These are phyloP conservation scores for Persicaria maculosa DNA, from an alignment of 148 eudicot genomes.

Conservation along the genomic window DNA sequence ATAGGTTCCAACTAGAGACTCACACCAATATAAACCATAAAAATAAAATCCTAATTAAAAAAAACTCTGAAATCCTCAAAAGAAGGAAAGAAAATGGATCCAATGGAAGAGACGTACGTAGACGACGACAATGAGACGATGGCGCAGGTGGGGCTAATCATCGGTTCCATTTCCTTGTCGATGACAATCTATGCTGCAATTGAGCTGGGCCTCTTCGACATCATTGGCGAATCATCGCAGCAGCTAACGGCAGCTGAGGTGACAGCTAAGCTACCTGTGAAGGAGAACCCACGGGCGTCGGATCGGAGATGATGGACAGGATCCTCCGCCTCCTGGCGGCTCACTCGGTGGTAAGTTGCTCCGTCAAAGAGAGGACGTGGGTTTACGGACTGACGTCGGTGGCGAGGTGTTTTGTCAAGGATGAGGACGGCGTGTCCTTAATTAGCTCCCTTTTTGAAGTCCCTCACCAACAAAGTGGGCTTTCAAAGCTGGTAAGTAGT, in stretches of 20 bases:
- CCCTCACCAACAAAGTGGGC: too few relatives aligned
- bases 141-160: constrained; percentile 7
- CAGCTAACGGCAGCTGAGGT: constrained; percentile 22
- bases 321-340: constrained; percentile 31
- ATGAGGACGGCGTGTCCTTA: too few relatives aligned
- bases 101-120: too few relatives aligned
- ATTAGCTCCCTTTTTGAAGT: too few relatives aligned
- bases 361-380: background rate
- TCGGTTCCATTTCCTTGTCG: constrained; percentile 10
- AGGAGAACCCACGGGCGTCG: constrained; percentile 23
- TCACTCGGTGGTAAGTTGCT: constrained; percentile 22
- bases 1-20: too few relatives aligned
- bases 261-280: constrained; percentile 10
- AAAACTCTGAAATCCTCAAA: too few relatives aligned
- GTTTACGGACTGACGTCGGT: too few relatives aligned
- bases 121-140: constrained; percentile 10
- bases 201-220: constrained; percentile 25
- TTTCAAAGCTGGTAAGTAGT: too few relatives aligned
- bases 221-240: constrained; percentile 23
- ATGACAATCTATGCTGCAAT: constrained; percentile 23
- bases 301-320: constrained; percentile 32
- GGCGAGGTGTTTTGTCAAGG: too few relatives aligned
- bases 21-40: too few relatives aligned
- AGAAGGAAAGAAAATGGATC: too few relatives aligned
- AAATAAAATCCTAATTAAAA: too few relatives aligned